Evolutionary conservation across 1,284 basidiomycete genomes (phyloP).

Genomic region (Apiotrichum mycotoxinovorans): DNA sequence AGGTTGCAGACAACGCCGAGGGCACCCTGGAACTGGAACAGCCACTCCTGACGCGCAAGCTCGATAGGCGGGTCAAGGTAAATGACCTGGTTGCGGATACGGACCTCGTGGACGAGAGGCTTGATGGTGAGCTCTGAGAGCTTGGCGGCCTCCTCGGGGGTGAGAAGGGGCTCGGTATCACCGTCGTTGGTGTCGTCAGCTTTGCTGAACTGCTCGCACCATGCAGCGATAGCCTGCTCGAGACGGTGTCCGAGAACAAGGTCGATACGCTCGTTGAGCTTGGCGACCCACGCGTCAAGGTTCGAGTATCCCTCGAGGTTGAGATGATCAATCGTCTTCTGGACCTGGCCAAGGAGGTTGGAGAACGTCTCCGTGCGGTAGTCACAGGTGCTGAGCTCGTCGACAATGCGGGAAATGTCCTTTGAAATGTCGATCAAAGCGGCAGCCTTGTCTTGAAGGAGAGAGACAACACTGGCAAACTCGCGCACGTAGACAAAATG

Average conservation of each 20-base stretch:
- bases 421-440: conserved; percentile 86
- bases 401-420: conserved; percentile 76
- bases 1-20: conserved; percentile 83
- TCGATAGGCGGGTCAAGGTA: conserved; percentile 98
- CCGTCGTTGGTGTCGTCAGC: conserved; percentile 65
- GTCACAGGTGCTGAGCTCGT: conserved; percentile 80
- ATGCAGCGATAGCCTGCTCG: conserved; percentile 72
- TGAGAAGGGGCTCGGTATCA: conserved; percentile 59
- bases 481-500: conserved; percentile 93
- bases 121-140: conserved; percentile 53
- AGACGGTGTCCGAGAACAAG: conserved; percentile 74
- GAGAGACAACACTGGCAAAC: conserved; percentile 85
- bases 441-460: conserved; percentile 91
- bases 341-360: conserved; percentile 71
- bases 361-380: conserved; percentile 80
- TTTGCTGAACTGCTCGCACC: conserved; percentile 81
- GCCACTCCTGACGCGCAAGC: conserved; percentile 85
- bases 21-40: conserved; percentile 85
- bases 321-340: conserved; percentile 86
- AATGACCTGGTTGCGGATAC: conserved; percentile 98
- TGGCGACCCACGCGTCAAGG: conserved; percentile 90
- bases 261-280: conserved; percentile 84
- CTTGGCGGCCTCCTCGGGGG: conserved; percentile 3
- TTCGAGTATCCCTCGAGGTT: conserved; percentile 97
- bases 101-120: conserved; percentile 86